Conservation (phyloP, 1,284 basidiomycete species). For the Veloporphyrellus conicus region DNA sequence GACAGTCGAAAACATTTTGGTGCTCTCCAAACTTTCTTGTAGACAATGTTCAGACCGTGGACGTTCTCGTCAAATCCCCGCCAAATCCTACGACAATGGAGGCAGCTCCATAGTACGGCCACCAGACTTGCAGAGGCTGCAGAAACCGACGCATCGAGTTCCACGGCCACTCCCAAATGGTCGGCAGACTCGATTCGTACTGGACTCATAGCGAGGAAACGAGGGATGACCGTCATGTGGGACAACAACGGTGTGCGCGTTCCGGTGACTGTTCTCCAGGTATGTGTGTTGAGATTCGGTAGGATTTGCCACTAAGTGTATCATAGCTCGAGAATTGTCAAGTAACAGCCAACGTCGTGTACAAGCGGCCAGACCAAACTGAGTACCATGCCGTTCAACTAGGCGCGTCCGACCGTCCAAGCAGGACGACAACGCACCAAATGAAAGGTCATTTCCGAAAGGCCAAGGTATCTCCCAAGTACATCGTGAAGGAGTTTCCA, state of each 20-base stretch:
- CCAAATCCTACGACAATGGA: conserved; percentile 36
- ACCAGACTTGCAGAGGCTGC: conserved; percentile 34
- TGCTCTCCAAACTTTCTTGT: conserved; percentile 5
- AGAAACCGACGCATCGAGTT: conserved; percentile 24
- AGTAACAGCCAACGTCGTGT: conserved; percentile 73
- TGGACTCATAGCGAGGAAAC: conserved; percentile 92
- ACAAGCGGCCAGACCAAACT: conserved; percentile 57
- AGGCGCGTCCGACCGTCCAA: conserved; percentile 68
- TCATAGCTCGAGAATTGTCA: conserved; percentile 76
- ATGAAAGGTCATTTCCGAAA: conserved; percentile 86
- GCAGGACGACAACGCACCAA: conserved; percentile 64
- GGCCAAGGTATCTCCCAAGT: conserved; percentile 82
- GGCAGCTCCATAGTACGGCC: conserved; percentile 39
- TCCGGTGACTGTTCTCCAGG: conserved; percentile 94
- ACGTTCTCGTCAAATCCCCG: conserved; percentile 36
- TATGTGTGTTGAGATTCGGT: conserved; percentile 36
- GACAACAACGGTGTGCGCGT: conserved; percentile 82
- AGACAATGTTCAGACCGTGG: conserved; percentile 52
- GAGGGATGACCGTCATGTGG: conserved; percentile 95
- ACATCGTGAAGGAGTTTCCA: conserved; percentile 85
- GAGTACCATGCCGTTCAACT: conserved; percentile 86
- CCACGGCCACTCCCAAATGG: conserved; percentile 57
- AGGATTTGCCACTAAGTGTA: conserved; percentile 9
- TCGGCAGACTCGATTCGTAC: conserved; percentile 83
- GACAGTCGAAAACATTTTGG: background rate